Evolutionary conservation across 768 basidiomycete species (phyloP), one percentile per base, ranked within the genome.

Genomic region (Sarcodon sp.): DNA sequence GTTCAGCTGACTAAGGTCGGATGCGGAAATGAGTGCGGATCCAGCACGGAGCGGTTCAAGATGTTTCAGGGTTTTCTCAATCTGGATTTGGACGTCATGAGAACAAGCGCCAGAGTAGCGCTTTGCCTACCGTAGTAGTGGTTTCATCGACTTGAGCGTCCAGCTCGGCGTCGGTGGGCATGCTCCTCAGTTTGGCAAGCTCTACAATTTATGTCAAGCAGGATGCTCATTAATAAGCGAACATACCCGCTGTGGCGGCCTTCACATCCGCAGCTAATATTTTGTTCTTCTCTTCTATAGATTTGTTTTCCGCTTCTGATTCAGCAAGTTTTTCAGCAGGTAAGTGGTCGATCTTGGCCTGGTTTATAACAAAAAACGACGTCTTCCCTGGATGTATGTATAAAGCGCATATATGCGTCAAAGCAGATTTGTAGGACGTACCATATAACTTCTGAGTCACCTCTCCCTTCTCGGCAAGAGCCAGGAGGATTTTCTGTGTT

Each of bases 381-480:
- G 80, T 83, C 63, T 96, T 90, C 8, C 86, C 87, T 90, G 57
- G 27, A 46, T 15, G 43, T 27, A 27, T 27, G 21, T 27, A 3
- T 27, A 32, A 50, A 47, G 51, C 45, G 36, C 34, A 38, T 41
- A 43, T 10, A 16, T 32, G 38, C 33, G 38, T 35, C 11, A 33
- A 43, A 21, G 38, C 9, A 27, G n/a, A 35, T 2, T 50, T 46
- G 49, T 39, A 15, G 27, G 11, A 46, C 69, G 44, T 66, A 78
- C 91, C 89, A 50, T 93, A 96, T 27, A 71, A 69, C 66, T 94
- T 96, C 58, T 89, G 80, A 0, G 83, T 77, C 13, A 93, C 68
- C 47, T 77, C 76, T 15, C 87, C 87, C 59, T 81, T 89, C 54
- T 93, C 92, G n/a, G 92, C 83, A 13, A 94, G 73, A 1, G 79